Conservation (phyloP, 2,329 filamentous ascomycete species). For the Aspergillus quadrilineatus region DNA sequence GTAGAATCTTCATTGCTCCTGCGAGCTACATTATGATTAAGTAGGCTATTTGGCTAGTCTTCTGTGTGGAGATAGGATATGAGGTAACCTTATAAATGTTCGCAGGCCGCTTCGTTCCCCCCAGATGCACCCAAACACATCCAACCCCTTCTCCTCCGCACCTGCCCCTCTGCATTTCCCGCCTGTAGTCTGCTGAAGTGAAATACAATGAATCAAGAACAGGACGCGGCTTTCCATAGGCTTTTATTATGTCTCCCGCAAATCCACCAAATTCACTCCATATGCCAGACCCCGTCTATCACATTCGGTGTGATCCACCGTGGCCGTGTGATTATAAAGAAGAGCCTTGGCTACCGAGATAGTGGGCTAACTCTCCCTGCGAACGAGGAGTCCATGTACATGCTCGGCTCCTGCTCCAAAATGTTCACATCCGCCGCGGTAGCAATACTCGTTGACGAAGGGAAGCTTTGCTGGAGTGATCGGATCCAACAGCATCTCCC, state of each 20-base stretch:
- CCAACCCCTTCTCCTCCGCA: no score
- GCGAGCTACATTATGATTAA: no score
- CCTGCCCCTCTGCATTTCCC: no score
- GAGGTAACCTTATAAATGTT: no score
- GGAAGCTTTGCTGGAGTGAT: constrained; percentile 25
- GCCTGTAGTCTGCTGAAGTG: no score
- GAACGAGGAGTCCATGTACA: constrained; percentile 27
- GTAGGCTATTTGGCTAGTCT: no score
- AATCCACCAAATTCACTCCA: neutral
- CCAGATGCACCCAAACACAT: no score
- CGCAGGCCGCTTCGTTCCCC: no score
- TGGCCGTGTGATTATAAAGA: constrained; percentile 16
- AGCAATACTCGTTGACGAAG: constrained; percentile 27
- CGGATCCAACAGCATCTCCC: constrained; percentile 24
- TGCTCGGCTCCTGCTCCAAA: constrained; percentile 28
- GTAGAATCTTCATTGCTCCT: no score
- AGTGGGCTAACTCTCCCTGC: neutral
- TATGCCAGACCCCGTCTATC: neutral
- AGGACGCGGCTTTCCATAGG: no score
- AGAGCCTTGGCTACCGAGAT: constrained; percentile 27
- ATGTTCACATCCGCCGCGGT: constrained; percentile 26
- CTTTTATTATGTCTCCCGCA: neutral
- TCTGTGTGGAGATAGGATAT: no score
- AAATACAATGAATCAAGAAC: no score
- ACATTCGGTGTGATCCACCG: constrained; percentile 25